phyloP scores from a whole-genome alignment of 176 grass and related monocot species.

The Puccinellia tenuiflora region DNA sequence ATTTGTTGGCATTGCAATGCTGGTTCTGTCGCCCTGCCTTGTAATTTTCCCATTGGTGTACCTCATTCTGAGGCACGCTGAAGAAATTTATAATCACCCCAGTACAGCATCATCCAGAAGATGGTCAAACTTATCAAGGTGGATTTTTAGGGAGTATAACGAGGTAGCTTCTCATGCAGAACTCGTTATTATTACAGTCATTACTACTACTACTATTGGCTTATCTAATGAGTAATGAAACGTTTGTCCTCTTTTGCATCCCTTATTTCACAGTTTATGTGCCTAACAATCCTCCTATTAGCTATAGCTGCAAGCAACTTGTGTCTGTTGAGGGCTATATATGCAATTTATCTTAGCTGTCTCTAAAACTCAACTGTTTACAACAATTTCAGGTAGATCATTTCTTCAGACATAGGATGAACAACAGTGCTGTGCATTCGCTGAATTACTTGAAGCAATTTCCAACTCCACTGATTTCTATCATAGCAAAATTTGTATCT shows the following conservation, averaged over 20 bases:
- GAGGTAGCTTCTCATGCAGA: conserved; percentile 56
- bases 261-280: not conserved
- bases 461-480: conserved; percentile 88
- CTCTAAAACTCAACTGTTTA: not conserved
- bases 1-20: conserved; percentile 76
- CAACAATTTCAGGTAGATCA: conserved; percentile 78
- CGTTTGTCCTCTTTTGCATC: not conserved
- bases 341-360: not conserved
- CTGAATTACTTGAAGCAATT: conserved; percentile 97
- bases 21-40: conserved; percentile 83
- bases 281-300: not conserved
- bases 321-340: not conserved
- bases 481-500: conserved; percentile 89
- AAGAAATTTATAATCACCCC: conserved; percentile 94
- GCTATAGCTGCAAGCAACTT: not conserved
- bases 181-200: not conserved
- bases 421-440: conserved; percentile 76
- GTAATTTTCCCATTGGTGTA: conserved; percentile 94
- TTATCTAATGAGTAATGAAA: not conserved
- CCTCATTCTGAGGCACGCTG: conserved; percentile 85
- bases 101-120: conserved; percentile 92
- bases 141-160: conserved; percentile 97
- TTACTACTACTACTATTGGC: not conserved
- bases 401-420: conserved; percentile 96
- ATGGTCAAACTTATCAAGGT: conserved; percentile 96